Conservation (phyloP, 2,329 filamentous ascomycete species). For the Chalaropsis thielavioides region DNA sequence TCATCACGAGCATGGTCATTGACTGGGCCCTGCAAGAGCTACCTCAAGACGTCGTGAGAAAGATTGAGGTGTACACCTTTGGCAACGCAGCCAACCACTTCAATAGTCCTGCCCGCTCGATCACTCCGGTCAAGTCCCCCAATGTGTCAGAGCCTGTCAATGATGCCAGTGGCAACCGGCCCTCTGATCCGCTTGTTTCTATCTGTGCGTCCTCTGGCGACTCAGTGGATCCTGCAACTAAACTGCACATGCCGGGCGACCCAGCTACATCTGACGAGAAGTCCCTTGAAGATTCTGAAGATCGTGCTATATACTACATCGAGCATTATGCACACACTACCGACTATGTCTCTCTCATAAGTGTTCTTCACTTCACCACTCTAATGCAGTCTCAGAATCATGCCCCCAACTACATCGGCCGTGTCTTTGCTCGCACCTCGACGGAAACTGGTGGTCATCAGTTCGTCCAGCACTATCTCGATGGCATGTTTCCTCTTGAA, state of each 20-base stretch:
- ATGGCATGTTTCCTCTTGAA: conserved; percentile 44
- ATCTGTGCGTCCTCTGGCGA: neutral
- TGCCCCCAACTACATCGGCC: conserved; percentile 46
- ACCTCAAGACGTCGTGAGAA: conserved; percentile 47
- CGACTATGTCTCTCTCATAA: conserved; percentile 63
- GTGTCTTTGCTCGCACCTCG: conserved; percentile 40
- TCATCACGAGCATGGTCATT: conserved; percentile 56
- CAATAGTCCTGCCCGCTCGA: conserved; percentile 46
- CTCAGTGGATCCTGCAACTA: neutral
- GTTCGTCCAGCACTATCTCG: conserved; percentile 46
- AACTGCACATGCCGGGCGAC: neutral
- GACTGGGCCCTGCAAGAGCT: conserved; percentile 66
- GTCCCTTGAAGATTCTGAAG: conserved; percentile 18
- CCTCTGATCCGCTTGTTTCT: neutral
- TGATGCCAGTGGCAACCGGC: neutral
- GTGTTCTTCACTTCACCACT: conserved; percentile 52
- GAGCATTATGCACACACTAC: conserved; percentile 66
- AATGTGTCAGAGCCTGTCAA: neutral
- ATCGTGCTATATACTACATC: conserved; percentile 50
- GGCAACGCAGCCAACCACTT: conserved; percentile 69
- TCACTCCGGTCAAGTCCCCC: neutral
- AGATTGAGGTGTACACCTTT: conserved; percentile 67
- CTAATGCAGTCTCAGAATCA: conserved; percentile 28
- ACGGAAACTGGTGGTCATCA: conserved; percentile 41
- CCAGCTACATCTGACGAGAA: neutral